Evolutionary conservation across 148 eudicot species (phyloP).

Genomic region (Limonium bicolor): DNA sequence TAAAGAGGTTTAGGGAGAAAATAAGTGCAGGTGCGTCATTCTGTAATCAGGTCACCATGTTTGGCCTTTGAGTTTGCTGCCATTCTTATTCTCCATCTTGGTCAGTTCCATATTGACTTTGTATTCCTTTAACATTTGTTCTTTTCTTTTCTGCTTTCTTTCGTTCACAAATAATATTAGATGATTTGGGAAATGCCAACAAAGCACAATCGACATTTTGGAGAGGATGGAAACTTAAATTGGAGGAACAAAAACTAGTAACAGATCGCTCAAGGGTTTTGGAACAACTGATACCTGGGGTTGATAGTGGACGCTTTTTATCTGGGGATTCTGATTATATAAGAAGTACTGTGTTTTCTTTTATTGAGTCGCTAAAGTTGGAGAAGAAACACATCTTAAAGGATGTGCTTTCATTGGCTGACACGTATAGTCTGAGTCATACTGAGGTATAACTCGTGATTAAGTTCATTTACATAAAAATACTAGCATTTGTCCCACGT

Average conservation of each 20-base stretch:
- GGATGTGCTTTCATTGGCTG: constrained; percentile 47
- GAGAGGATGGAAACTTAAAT: constrained; percentile 89
- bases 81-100: no score
- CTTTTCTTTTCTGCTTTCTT: constrained; percentile 3
- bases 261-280: constrained; percentile 74
- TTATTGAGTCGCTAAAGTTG: constrained; percentile 57
- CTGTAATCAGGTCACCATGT: no score
- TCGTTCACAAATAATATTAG: constrained; percentile 19
- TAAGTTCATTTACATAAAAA: no score
- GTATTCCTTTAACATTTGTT: no score
- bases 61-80: no score
- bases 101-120: no score
- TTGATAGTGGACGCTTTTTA: constrained; percentile 65
- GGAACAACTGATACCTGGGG: constrained; percentile 90
- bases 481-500: no score
- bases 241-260: constrained; percentile 70
- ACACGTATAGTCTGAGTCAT: constrained; percentile 53
- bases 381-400: constrained; percentile 72
- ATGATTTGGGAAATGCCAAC: constrained; percentile 58
- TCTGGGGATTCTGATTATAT: constrained; percentile 62
- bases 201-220: constrained; percentile 83
- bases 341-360: constrained; percentile 43
- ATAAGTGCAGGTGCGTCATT: constrained; percentile 48
- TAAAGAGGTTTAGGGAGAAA: constrained; percentile 58
- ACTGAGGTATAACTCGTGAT: constrained; percentile 76